These are phyloP conservation scores for Carex arenaria DNA, from an alignment of 202 grass and related monocot genomes.

Conservation along the genomic window DNA sequence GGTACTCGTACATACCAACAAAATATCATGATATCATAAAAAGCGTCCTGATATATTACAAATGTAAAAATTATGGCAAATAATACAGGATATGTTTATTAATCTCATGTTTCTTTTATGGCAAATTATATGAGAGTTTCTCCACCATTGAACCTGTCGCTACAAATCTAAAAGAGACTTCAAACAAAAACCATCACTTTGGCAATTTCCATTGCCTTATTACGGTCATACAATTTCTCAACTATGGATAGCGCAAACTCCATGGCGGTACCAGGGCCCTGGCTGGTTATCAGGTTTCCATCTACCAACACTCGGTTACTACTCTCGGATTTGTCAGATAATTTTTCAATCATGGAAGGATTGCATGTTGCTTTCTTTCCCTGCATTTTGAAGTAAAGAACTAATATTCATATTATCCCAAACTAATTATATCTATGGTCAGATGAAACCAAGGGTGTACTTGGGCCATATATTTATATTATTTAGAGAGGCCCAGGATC, in stretches of 20 bases:
- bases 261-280: conserved; percentile 78
- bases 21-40: not conserved
- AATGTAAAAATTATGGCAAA: not conserved
- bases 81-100: not conserved
- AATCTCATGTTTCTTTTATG: not conserved
- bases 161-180: not conserved
- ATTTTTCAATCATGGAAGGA: conserved; percentile 72
- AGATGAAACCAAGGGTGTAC: too few relatives aligned
- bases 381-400: conserved; percentile 32
- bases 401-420: not conserved
- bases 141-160: not conserved
- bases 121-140: not conserved
- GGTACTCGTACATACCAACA: too few relatives aligned
- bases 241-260: conserved; percentile 78
- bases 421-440: not conserved
- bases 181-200: conserved; percentile 58
- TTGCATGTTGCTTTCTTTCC: conserved; percentile 86
- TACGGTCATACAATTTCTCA: conserved; percentile 67
- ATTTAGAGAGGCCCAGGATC: not conserved
- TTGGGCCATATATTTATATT: not conserved
- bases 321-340: conserved; percentile 68
- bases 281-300: conserved; percentile 89
- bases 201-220: conserved; percentile 55
- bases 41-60: not conserved
- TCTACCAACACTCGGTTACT: conserved; percentile 72